Evolutionary conservation across 768 basidiomycete genomes (phyloP), one percentile per base, ranked within the genome.

Genomic region (Macrolepiota fuliginosa): DNA sequence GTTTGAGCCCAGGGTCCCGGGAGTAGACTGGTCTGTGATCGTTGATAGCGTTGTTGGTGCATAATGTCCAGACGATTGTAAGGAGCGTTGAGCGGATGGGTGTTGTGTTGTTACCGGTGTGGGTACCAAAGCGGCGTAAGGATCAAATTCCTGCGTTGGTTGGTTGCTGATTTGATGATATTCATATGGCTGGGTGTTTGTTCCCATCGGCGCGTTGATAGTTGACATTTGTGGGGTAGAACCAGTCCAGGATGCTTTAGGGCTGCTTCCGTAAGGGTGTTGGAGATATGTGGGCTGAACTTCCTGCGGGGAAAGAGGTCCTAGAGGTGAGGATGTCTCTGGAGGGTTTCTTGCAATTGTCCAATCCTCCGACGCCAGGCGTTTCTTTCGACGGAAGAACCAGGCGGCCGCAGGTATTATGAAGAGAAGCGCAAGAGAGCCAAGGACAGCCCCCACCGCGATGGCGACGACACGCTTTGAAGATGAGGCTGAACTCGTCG

Each of bases 311-410:
- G 50, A 22, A n/a, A 59, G 29, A 42, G 58, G 57, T n/a, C 36
- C 49, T 4, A 22, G 2, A 15, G 22, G 50, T 36, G 27, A 11
- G 5, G 25, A 10, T 2, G 11, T 24, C 3, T 40, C 25, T 4
- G 24, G 5, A 9, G 56, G 56, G 15, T 36, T 24, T 15, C 71
- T 72, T 15, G 68, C 67, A 46, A 74, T 62, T 1, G 74, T 72
- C 76, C 77, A 77, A 7, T 71, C 71, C 58, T 76, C 73, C 4
- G 77, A 75, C 7, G 60, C 58, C 0, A 76, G 73, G 49, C 75
- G 66, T 13, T 45, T 61, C 22, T 64, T 63, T 22, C 70, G 66
- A 53, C 63, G 56, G 62, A 66, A 72, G 61, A 72, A 74, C 71
- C 71, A 77, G 40, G 74, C 17, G 22, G 66, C 69, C 2, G 67